These are phyloP conservation scores for Rosa chinensis DNA, from an alignment of 306 rosid genomes.

Conservation along the genomic window DNA sequence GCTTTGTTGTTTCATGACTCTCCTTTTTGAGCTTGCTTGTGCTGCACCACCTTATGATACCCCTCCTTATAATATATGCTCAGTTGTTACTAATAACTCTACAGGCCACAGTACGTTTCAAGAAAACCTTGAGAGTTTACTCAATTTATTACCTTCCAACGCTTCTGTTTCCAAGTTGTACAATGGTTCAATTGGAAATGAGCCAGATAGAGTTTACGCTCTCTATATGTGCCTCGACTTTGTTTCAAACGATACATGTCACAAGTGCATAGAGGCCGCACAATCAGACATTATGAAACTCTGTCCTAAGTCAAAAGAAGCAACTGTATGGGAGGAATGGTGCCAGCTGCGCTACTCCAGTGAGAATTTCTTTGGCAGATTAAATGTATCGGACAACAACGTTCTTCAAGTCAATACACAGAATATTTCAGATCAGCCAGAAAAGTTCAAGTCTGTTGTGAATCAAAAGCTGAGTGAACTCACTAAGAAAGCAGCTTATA, in stretches of 20 bases:
- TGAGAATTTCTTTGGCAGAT: conserved; percentile 35
- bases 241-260: not conserved
- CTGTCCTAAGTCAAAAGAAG: conserved; percentile 45
- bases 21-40: not conserved
- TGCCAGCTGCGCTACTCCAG: conserved; percentile 59
- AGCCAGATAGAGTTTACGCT: conserved; percentile 4
- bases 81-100: not conserved
- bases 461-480: conserved; percentile 23
- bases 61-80: conserved; percentile 4
- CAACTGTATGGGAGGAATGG: conserved; percentile 42
- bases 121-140: not conserved
- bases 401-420: conserved; percentile 7
- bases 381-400: conserved; percentile 36
- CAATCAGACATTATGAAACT: conserved; percentile 18
- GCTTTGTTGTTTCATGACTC: not conserved
- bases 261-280: conserved; percentile 31
- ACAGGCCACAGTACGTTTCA: not conserved
- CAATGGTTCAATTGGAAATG: not conserved
- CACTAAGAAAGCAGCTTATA: conserved; percentile 28
- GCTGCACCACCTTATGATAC: not conserved
- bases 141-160: not conserved
- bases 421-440: conserved; percentile 38
- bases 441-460: conserved; percentile 34
- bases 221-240: conserved; percentile 19
- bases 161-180: conserved; percentile 5